Percentiles rank a stretch among this genome's conserved stretches.
Conservation (phyloP, 1,284 basidiomycete genomes). For the Somion occarium region DNA sequence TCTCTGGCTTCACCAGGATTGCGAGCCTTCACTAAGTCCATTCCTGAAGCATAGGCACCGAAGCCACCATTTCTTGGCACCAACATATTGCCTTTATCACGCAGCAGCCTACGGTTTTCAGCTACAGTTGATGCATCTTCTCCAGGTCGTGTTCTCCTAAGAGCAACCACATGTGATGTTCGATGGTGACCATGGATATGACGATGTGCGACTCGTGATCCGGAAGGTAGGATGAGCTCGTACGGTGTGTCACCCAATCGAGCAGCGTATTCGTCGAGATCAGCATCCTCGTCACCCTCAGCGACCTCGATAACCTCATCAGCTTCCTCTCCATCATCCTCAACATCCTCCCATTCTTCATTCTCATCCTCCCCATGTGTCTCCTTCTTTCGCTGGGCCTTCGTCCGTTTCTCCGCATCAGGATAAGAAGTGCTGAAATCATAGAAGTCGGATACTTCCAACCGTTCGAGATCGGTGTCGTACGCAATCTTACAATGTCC, state of each 20-base stretch:
- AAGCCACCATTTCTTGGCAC: slow-evolving; percentile 84
- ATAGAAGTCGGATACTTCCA: slow-evolving; percentile 93
- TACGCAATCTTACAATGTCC: slow-evolving; percentile 96
- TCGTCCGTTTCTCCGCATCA: slow-evolving; percentile 36
- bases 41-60: slow-evolving; percentile 79
- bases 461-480: slow-evolving; percentile 72
- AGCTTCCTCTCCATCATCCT: slow-evolving; percentile 43
- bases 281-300: slow-evolving; percentile 35
- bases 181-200: slow-evolving; percentile 80
- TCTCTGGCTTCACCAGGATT: slow-evolving; percentile 93
- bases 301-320: slow-evolving; percentile 50
- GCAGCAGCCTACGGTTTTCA: slow-evolving; percentile 68
- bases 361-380: slow-evolving; percentile 34
- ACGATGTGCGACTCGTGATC: slow-evolving; percentile 89
- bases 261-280: slow-evolving; percentile 49
- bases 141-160: slow-evolving; percentile 19
- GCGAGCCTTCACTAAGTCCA: slow-evolving; percentile 83
- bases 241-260: slow-evolving; percentile 74
- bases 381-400: slow-evolving; percentile 26
- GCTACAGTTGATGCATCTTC: slow-evolving; percentile 59
- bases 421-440: slow-evolving; percentile 86
- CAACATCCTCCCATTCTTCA: slow-evolving; percentile 61
- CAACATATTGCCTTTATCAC: slow-evolving; percentile 77
- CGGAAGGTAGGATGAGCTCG: slow-evolving; percentile 94
- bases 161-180: slow-evolving; percentile 49